Base-by-base conservation (phyloP, 2,329 filamentous ascomycete species). In the Aureobasidium sp. region DNA sequence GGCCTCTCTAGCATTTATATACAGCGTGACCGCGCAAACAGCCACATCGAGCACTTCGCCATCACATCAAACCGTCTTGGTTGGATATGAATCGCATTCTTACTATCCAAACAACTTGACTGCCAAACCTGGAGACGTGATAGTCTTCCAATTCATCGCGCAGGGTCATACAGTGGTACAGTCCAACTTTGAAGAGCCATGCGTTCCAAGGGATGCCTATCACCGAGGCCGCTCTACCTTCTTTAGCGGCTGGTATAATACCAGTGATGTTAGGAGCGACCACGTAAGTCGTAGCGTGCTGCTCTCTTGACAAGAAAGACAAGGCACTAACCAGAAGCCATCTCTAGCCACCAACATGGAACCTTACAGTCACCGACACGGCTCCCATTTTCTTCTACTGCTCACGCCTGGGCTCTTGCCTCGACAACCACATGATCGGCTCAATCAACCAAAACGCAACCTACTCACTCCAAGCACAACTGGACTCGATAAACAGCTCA, bases 381-480 rank as follows among this genome's bases (percentile, higher is more conserved):
- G 72, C 81, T 24, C 86, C 87, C 0, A 81, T 85, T 17, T 89
- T 86, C 70, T 88, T 82, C 72, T 90, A 90, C 71, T 90, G 86
- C 65, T 83, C 85, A 0, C 87, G 87, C 0, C 80, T 83, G 0
- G 80, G 78, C 0, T 89, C 86, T 1, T 93, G 89, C 68, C 78
- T 79, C 3, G 71, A 75, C 2, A 80, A 86, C 47, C 80, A 83
- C 24, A 93, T 93, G 89, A 81, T 93, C 17, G 89, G 88, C 3
- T 87, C 83, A 1, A 86, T 93, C 66, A 93, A 92, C 68, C 82
- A 86, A 7, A 76, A 76, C 60, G 62, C 61, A 2, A 71, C 66
- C 1, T 64, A 63, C 7, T 62, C 66, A 3, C 63, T 74, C 8
- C 64, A 59, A 9, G 68, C 63, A 11, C 72, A 74, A 53, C 60